A percentile compares a stretch with the other conserved stretches of the same genome.
Evolutionary conservation across 2,329 filamentous ascomycete genomes (phyloP).

Genomic region (Penicillium verrucosum): DNA sequence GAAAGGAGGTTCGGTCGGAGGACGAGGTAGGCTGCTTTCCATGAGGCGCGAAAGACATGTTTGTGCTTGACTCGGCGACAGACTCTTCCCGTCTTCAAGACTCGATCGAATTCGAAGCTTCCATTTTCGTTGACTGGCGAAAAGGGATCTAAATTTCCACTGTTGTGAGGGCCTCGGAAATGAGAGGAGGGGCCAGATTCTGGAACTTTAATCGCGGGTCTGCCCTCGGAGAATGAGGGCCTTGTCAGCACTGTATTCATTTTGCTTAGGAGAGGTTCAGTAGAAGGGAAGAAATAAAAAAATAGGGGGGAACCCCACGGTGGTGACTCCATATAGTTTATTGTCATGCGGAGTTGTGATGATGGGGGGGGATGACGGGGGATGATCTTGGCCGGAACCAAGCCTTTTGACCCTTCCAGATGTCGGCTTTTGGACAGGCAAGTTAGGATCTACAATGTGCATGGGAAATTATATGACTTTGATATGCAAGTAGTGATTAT

Average conservation of each 20-base stretch:
- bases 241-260: conserved; percentile 27
- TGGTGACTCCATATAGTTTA: conserved; percentile 3
- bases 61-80: conserved; percentile 90
- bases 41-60: conserved; percentile 74
- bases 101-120: conserved; percentile 91
- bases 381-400: conserved; percentile 6
- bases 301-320: conserved; percentile 4
- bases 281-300: conserved; percentile 1
- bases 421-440: background rate
- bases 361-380: conserved; percentile 3
- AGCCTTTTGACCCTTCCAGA: conserved; percentile 3
- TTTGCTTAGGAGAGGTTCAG: background rate
- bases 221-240: conserved; percentile 25
- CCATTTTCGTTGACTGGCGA: conserved; percentile 92
- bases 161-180: conserved; percentile 31
- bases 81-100: conserved; percentile 83
- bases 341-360: conserved; percentile 4
- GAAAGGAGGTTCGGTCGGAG: conserved; percentile 86
- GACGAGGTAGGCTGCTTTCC: conserved; percentile 87
- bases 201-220: conserved; percentile 28
- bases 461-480: background rate
- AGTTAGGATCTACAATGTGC: conserved; percentile 2
- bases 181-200: conserved; percentile 25
- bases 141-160: conserved; percentile 59
- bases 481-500: background rate